These are phyloP conservation scores for Coix lacrymajobi DNA, from an alignment of 176 grass and related monocot genomes.

Conservation along the genomic window DNA sequence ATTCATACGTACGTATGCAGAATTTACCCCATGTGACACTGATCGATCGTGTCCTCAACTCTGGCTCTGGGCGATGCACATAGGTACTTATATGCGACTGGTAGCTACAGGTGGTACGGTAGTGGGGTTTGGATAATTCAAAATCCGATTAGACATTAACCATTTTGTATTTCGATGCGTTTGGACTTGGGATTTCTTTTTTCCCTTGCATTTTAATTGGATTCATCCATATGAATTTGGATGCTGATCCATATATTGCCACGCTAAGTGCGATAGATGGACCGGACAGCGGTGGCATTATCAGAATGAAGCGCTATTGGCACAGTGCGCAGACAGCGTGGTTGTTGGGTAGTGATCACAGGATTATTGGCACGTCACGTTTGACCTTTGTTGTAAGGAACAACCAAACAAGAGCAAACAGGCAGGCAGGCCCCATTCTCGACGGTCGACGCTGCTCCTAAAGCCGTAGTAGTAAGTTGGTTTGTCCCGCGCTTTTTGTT, in stretches of 20 bases:
- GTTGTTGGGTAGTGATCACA: background rate
- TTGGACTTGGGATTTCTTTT: too few species aligned
- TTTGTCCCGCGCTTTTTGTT: conserved; percentile 1
- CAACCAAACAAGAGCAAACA: background rate
- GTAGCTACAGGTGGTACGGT: too few species aligned
- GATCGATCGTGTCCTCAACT: background rate
- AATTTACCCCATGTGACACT: background rate
- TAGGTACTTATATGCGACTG: too few species aligned
- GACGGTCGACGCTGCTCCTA: too few species aligned
- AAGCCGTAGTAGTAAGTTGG: background rate
- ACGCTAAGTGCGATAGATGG: too few species aligned
- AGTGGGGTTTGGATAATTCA: too few species aligned
- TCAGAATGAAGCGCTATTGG: background rate
- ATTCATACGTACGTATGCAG: background rate
- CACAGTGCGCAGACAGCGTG: background rate
- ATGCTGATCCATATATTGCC: too few species aligned
- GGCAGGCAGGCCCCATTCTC: background rate
- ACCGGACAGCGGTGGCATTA: background rate
- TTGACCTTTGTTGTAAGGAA: background rate
- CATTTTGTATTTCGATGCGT: too few species aligned
- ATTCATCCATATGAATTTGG: too few species aligned
- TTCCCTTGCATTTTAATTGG: too few species aligned
- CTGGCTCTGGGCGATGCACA: background rate
- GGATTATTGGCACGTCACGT: background rate
- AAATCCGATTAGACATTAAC: too few species aligned